Conservation (phyloP, 805 yeast species). For the Wickerhamiella hasegawae region DNA sequence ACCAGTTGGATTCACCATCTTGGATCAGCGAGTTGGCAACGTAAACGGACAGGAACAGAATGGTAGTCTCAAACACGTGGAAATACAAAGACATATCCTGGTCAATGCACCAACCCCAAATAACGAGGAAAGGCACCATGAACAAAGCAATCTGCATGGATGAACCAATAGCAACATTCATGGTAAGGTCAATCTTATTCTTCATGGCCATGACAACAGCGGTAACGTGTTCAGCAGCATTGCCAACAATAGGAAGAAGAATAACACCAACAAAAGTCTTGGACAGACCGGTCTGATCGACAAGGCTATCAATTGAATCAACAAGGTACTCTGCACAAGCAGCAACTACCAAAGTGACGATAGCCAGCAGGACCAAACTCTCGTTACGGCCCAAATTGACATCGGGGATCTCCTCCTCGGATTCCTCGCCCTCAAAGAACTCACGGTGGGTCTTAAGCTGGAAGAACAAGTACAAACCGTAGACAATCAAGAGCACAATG, state of each 20-base stretch:
- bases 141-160: slow-evolving; percentile 90
- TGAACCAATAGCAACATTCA: slow-evolving; percentile 93
- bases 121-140: slow-evolving; percentile 88
- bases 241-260: slow-evolving; percentile 91
- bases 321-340: slow-evolving; percentile 88
- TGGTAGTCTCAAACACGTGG: slow-evolving; percentile 86
- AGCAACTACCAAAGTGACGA: slow-evolving; percentile 67
- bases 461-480: slow-evolving; percentile 65
- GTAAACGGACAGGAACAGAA: slow-evolving; percentile 77
- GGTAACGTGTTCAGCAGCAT: slow-evolving; percentile 97
- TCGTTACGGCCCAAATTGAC: slow-evolving; percentile 36
- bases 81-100: slow-evolving; percentile 88
- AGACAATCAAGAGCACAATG: slow-evolving; percentile 57
- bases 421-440: slow-evolving; percentile 46
- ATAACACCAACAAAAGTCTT: slow-evolving; percentile 92
- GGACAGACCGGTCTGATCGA: slow-evolving; percentile 67
- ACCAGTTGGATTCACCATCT: slow-evolving; percentile 94
- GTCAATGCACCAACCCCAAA: slow-evolving; percentile 82
- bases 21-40: slow-evolving; percentile 72
- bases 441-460: slow-evolving; percentile 76
- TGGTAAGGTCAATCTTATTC: slow-evolving; percentile 93
- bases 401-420: slow-evolving; percentile 17
- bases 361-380: slow-evolving; percentile 37
- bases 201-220: slow-evolving; percentile 85
- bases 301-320: slow-evolving; percentile 82